phyloP scores from a whole-genome alignment of 805 yeast species.

The Danielia oregonensis region DNA sequence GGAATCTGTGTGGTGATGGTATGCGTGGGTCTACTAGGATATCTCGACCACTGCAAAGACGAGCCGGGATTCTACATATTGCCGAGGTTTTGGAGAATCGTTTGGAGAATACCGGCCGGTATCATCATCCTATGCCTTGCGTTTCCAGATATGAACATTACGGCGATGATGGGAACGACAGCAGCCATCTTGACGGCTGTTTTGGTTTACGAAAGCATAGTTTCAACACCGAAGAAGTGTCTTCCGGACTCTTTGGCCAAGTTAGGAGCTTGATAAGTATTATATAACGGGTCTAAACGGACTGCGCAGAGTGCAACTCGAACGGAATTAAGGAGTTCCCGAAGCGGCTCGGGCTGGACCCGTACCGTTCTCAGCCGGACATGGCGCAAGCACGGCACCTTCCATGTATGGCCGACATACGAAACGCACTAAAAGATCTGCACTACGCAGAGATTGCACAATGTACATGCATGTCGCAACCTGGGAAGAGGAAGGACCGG shows the following conservation, averaged over 20 bases:
- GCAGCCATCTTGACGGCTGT: constrained; percentile 30
- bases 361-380: no score
- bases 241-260: background rate
- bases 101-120: constrained; percentile 40
- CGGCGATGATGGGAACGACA: constrained; percentile 42
- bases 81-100: constrained; percentile 35
- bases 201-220: constrained; percentile 35
- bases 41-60: constrained; percentile 44
- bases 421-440: no score
- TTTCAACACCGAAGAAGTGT: constrained; percentile 19
- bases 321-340: no score
- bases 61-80: constrained; percentile 25
- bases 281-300: no score
- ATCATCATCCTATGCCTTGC: constrained; percentile 36
- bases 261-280: no score
- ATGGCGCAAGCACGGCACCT: no score
- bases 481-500: no score
- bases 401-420: no score
- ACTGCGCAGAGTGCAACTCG: no score
- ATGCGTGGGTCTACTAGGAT: constrained; percentile 37
- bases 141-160: constrained; percentile 41
- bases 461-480: no score
- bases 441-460: no score
- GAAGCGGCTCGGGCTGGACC: no score
- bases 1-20: constrained; percentile 47